phyloP scores from a whole-genome alignment of 305 asterid species.

The Striga hermonthica region DNA sequence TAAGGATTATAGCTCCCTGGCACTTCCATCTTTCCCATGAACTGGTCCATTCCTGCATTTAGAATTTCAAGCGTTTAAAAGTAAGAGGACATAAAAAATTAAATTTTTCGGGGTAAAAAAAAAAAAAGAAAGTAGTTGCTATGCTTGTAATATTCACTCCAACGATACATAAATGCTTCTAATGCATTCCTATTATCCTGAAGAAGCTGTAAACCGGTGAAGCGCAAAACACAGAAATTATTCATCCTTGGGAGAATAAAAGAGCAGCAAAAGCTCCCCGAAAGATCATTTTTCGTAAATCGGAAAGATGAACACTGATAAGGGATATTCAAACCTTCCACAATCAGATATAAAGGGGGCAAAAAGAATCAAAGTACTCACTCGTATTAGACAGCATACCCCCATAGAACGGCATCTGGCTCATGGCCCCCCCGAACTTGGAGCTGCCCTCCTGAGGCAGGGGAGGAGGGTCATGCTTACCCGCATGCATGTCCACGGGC shows the following conservation, averaged over 20 bases:
- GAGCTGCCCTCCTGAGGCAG: slow-evolving; percentile 68
- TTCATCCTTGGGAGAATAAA: too few relatives aligned
- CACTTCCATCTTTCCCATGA: slow-evolving; percentile 76
- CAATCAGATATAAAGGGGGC: not conserved
- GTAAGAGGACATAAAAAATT: not conserved
- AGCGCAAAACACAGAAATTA: too few relatives aligned
- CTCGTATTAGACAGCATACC: slow-evolving; percentile 55
- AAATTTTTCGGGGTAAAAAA: too few relatives aligned
- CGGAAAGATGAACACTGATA: too few relatives aligned
- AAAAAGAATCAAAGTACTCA: slow-evolving; percentile 31
- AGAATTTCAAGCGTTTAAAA: slow-evolving; percentile 9
- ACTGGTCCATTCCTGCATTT: slow-evolving; percentile 76
- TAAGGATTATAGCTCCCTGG: slow-evolving; percentile 76
- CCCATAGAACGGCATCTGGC: slow-evolving; percentile 74
- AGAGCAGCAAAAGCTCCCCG: too few relatives aligned
- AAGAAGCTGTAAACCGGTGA: too few relatives aligned
- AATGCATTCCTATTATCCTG: too few relatives aligned
- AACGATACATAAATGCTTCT: too few relatives aligned
- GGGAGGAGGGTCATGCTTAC: slow-evolving; percentile 55
- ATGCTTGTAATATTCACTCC: too few relatives aligned
- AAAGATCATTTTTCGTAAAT: too few relatives aligned
- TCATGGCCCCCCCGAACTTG: slow-evolving; percentile 53
- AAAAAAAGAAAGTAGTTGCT: too few relatives aligned
- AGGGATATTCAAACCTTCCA: not conserved
- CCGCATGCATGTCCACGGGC: slow-evolving; percentile 41